Conservation (phyloP, 2,329 filamentous ascomycete species). For the Colletotrichum aenigma region DNA sequence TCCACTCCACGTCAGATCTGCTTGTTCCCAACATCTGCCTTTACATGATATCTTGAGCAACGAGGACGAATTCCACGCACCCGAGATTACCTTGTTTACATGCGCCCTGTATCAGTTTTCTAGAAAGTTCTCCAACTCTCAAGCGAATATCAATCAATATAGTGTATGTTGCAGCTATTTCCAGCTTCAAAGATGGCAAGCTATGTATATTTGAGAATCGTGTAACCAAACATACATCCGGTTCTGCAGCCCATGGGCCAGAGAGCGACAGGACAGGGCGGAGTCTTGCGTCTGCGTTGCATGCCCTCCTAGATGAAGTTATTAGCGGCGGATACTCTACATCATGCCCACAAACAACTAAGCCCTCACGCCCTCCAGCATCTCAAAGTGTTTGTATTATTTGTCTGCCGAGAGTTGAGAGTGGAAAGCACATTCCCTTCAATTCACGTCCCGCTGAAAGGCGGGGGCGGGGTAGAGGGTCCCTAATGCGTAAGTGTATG, state of each 20-base stretch:
- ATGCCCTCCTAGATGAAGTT: not conserved
- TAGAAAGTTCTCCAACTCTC: not conserved
- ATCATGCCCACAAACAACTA: not conserved
- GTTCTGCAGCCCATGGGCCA: not conserved
- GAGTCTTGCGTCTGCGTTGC: not conserved
- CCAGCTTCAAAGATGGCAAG: not conserved
- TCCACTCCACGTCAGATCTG: not conserved
- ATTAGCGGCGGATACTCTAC: not conserved
- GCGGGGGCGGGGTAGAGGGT: not conserved
- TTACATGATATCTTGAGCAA: not conserved
- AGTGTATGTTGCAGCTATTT: not conserved
- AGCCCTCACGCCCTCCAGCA: not conserved
- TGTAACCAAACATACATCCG: not conserved
- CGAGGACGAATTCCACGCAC: not conserved
- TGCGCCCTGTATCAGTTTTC: not conserved
- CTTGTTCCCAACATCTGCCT: not conserved
- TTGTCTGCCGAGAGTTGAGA: not conserved
- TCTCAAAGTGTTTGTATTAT: not conserved
- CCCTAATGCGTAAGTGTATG: not conserved
- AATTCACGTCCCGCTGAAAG: not conserved
- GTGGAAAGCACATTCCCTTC: not conserved
- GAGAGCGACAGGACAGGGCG: not conserved
- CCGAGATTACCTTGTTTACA: not conserved
- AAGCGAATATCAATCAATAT: not conserved
- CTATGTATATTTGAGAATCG: not conserved